Evolutionary conservation across 176 grass and related monocot genomes (phyloP), one percentile per base, ranked within the genome.

Genomic region (Melocanna baccifera): DNA sequence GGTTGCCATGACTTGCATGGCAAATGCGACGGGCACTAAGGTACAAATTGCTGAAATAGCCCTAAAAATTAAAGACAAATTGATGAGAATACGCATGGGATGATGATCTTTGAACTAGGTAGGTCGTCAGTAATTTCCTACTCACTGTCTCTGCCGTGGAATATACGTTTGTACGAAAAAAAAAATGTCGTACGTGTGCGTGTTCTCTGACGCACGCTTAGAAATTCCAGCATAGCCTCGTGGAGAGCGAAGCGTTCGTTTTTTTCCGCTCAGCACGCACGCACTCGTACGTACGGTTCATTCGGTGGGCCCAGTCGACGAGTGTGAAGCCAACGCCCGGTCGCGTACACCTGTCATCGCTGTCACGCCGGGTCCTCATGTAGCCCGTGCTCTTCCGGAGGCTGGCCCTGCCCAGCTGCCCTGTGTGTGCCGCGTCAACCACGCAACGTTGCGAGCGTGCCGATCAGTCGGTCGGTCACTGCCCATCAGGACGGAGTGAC

Each of bases 401-500:
- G 55, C 82, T 19, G 18, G 43, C 10, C 28, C 77, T 20, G 37
- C 39, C 41, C 42, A n/a, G n/a, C n/a, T n/a, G n/a, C n/a, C n/a
- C n/a, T n/a, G n/a, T n/a, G n/a, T n/a, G n/a, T 43, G 76, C 76
- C 76, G 76, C 84, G 57, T 73, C 84, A 86, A 66, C 30, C 84
- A 80, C 68, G 76, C 47, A 73, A 63, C 12, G n/a, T n/a, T 9
- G 6, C n/a, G 0, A 2, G 22, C 3, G 18, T 53, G 71, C 4
- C 14, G 15, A 19, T 52, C 46, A 0, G 3, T 30, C 72, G 28
- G 50, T 34, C 72, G 28, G 50, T 75, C 72, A 75, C 22, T 12
- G 2, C 23, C 13, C 58, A 6, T 26, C 28, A 52, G 71, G 69
- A 71, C 23, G 29, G 23, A 3, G 42, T 48, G 41, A 36, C 29